A percentile compares a stretch with the other conserved stretches of the same genome.
phyloP scores from a whole-genome alignment of 768 basidiomycete species.

The Boletellus sp. region DNA sequence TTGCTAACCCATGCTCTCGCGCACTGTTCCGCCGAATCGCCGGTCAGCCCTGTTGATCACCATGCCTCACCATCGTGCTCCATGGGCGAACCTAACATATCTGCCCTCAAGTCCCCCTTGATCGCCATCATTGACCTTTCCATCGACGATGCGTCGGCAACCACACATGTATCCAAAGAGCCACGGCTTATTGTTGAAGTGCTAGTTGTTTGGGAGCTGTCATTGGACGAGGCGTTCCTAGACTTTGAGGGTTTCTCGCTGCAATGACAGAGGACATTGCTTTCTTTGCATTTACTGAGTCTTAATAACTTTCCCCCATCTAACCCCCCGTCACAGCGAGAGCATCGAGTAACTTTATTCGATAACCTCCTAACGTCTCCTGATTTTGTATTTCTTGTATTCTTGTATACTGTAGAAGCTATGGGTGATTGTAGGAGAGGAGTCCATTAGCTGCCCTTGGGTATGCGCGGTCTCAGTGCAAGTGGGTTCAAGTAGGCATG shows the following conservation, averaged over 20 bases:
- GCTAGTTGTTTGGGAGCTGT: conserved; percentile 73
- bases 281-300: neutral
- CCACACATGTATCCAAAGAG: conserved; percentile 18
- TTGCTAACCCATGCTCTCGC: conserved; percentile 19
- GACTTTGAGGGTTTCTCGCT: conserved; percentile 64
- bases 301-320: no score
- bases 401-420: no score
- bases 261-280: conserved; percentile 5
- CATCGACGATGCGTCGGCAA: neutral
- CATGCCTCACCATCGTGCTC: neutral
- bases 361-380: no score
- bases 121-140: conserved; percentile 25
- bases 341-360: no score
- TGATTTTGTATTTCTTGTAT: neutral
- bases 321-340: no score
- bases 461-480: no score
- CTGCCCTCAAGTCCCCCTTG: conserved; percentile 33
- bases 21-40: neutral
- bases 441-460: no score
- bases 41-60: neutral
- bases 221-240: conserved; percentile 69
- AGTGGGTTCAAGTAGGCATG: no score
- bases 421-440: no score
- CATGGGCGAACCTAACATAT: conserved; percentile 8
- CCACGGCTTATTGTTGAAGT: conserved; percentile 77